Evolutionary conservation across 257 asterid genomes (phyloP).

Genomic region (Jacaranda copaia): DNA sequence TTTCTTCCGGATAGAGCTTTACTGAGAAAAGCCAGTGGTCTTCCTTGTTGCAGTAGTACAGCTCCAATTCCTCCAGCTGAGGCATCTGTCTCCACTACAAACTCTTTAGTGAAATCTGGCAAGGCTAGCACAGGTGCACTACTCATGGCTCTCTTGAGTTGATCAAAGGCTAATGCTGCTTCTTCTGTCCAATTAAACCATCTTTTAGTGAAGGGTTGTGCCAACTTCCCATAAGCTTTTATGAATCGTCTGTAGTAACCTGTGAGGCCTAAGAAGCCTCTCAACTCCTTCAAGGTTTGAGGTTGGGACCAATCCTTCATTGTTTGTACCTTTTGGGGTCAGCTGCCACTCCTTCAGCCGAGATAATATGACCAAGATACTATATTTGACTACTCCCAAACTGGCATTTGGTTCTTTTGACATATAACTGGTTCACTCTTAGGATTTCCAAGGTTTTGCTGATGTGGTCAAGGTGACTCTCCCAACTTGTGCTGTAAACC

Average conservation of each 20-base stretch:
- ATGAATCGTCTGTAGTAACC: neutral
- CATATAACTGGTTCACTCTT: no score
- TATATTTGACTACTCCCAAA: no score
- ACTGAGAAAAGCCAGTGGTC: neutral
- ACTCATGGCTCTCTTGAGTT: neutral
- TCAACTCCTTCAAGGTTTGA: neutral
- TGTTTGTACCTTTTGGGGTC: neutral
- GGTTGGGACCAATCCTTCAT: neutral
- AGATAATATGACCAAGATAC: neutral
- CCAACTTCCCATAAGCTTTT: neutral
- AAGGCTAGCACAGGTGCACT: no score
- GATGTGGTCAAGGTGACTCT: no score
- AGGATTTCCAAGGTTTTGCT: no score
- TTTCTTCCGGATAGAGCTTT: neutral
- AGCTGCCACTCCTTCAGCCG: neutral
- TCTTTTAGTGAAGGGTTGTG: neutral
- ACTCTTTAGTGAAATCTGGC: no score
- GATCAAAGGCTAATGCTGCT: neutral
- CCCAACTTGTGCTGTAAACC: neutral
- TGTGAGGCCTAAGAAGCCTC: neutral
- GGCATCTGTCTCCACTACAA: no score
- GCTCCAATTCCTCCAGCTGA: neutral
- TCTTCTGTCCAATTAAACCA: neutral
- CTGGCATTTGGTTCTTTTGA: no score
- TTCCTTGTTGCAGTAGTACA: neutral